phyloP scores from a whole-genome alignment of 192 early-diverging fungal species.

The Rhizophagus sp. region DNA sequence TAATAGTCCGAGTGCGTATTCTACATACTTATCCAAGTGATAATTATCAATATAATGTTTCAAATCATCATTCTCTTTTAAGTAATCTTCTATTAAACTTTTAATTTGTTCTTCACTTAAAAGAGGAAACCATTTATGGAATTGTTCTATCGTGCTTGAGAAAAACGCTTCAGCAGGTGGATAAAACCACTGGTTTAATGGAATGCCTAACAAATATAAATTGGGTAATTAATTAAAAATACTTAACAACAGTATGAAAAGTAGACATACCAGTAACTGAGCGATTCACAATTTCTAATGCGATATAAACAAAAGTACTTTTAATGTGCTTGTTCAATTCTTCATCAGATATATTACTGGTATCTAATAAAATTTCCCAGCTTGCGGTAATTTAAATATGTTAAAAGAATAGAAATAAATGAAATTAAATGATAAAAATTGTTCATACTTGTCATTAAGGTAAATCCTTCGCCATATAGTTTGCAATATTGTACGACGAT shows the following conservation, averaged over 20 bases:
- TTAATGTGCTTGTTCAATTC: not conserved
- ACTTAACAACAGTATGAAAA: not conserved
- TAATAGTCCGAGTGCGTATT: not conserved
- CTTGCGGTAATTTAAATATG: not conserved
- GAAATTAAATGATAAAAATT: not conserved
- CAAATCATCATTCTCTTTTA: not conserved
- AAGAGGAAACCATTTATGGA: not conserved
- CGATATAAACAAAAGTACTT: not conserved
- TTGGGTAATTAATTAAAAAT: not conserved
- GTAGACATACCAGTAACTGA: not conserved
- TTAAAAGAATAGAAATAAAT: too few relatives aligned
- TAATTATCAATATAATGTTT: not conserved
- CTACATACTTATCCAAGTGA: conserved; percentile 11
- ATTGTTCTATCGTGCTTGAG: conserved; percentile 12
- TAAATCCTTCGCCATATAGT: conserved; percentile 24
- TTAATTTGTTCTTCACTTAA: conserved; percentile 2
- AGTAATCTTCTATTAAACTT: conserved; percentile 11
- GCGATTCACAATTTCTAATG: not conserved
- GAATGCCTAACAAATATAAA: not conserved
- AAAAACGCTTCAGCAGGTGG: conserved; percentile 6
- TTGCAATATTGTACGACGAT: conserved; percentile 16
- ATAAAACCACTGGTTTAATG: conserved; percentile 20
- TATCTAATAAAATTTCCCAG: conserved; percentile 16
- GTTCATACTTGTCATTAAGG: not conserved
- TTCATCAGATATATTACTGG: conserved; percentile 24